Evolutionary conservation across 2,329 filamentous ascomycete species (phyloP).

Genomic region (Sphaerulina vaccinii): DNA sequence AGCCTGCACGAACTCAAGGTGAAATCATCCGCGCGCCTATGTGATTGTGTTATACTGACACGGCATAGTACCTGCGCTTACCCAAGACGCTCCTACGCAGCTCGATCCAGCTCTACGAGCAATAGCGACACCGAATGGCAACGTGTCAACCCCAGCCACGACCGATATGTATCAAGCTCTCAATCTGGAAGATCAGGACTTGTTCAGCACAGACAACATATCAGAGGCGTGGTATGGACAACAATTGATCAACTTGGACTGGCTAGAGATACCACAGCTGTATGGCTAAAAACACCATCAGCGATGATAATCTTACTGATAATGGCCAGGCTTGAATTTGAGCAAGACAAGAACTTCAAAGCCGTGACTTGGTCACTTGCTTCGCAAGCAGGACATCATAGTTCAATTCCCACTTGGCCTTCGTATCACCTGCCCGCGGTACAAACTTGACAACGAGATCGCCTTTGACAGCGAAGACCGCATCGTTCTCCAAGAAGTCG

Average conservation of each 20-base stretch:
- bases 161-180: conserved; percentile 18
- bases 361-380: conserved; percentile 7
- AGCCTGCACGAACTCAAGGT: conserved; percentile 12
- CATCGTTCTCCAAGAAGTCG: conserved; percentile 15
- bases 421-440: conserved; percentile 51
- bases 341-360: background rate
- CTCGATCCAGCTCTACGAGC: conserved; percentile 3
- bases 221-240: conserved; percentile 30
- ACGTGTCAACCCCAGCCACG: conserved; percentile 4
- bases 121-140: background rate
- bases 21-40: background rate
- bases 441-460: conserved; percentile 58
- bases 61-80: background rate
- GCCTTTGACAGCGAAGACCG: conserved; percentile 36
- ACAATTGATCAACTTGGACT: conserved; percentile 29
- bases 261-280: conserved; percentile 25
- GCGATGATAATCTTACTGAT: background rate
- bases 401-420: conserved; percentile 21
- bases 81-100: background rate
- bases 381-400: conserved; percentile 18
- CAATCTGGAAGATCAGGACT: conserved; percentile 23
- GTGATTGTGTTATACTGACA: background rate
- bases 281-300: conserved; percentile 7
- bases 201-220: conserved; percentile 29
- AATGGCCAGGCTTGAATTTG: background rate